phyloP scores from a whole-genome alignment of 768 basidiomycete genomes.

The Phlebiopsis flavidoalba region DNA sequence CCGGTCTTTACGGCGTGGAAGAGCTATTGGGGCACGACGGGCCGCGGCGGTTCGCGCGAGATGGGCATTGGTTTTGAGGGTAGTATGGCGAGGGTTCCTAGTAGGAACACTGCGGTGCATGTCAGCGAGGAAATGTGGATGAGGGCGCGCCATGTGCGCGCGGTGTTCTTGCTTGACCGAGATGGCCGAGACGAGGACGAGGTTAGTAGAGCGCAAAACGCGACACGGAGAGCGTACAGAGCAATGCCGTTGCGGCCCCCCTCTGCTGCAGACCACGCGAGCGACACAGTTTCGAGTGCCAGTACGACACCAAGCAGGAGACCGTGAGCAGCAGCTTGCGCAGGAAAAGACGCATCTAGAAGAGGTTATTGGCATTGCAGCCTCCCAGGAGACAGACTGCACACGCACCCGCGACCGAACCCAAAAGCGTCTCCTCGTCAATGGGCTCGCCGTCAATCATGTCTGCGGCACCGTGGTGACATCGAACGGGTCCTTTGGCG shows the following conservation, averaged over 20 bases:
- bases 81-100: slow-evolving; percentile 49
- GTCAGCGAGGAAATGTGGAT: slow-evolving; percentile 59
- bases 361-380: not conserved
- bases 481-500: slow-evolving; percentile 55
- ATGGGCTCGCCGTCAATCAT: slow-evolving; percentile 62
- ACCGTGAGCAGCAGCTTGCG: slow-evolving; percentile 50
- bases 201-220: slow-evolving; percentile 60
- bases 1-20: slow-evolving; percentile 54
- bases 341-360: slow-evolving; percentile 54
- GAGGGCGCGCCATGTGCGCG: slow-evolving; percentile 31
- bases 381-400: not conserved
- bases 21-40: slow-evolving; percentile 25
- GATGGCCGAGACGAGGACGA: slow-evolving; percentile 43
- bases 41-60: slow-evolving; percentile 14
- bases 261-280: slow-evolving; percentile 48
- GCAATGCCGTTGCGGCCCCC: slow-evolving; percentile 25
- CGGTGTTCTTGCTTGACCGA: slow-evolving; percentile 45
- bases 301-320: slow-evolving; percentile 41
- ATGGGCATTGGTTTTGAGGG: slow-evolving; percentile 40
- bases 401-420: slow-evolving; percentile 43
- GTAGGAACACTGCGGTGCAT: slow-evolving; percentile 38
- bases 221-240: slow-evolving; percentile 39
- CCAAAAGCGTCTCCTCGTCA: slow-evolving; percentile 56
- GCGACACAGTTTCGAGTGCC: slow-evolving; percentile 43
- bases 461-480: slow-evolving; percentile 73